Conservation (phyloP, 2,329 filamentous ascomycete species). For the Colletotrichum viniferum region DNA sequence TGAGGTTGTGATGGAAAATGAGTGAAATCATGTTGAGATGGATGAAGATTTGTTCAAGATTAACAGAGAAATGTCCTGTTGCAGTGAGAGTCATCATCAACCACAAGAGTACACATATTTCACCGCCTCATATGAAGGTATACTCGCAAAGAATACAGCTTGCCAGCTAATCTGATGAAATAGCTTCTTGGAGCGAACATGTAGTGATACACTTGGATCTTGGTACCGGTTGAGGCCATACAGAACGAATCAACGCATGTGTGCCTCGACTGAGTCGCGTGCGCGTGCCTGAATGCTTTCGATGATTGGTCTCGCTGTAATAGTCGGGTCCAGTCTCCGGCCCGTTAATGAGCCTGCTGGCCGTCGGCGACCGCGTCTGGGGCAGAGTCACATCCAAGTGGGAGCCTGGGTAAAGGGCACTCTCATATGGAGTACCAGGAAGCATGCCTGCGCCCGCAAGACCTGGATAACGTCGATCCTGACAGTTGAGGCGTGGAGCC, state of each 20-base stretch:
- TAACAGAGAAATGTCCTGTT: not conserved
- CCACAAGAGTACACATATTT: not conserved
- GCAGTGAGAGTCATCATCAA: not conserved
- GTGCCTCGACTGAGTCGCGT: not conserved
- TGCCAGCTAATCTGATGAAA: not conserved
- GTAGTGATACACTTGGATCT: not conserved
- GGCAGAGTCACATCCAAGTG: not conserved
- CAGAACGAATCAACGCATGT: not conserved
- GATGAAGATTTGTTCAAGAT: not conserved
- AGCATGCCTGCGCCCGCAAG: not conserved
- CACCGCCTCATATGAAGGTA: not conserved
- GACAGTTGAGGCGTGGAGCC: not conserved
- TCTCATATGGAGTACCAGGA: not conserved
- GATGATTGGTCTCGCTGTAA: not conserved
- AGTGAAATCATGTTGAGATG: accelerated
- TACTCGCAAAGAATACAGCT: accelerated
- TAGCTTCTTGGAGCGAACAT: not conserved
- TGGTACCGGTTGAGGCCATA: not conserved
- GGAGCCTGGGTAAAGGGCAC: not conserved
- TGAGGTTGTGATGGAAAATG: not conserved
- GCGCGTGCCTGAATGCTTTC: not conserved
- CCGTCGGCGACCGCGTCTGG: conserved; percentile 8
- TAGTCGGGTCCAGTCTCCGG: not conserved
- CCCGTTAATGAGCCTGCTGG: not conserved
- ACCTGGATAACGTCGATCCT: not conserved